Conservation (phyloP, 305 asterid species). For the Plantago coronopus region DNA sequence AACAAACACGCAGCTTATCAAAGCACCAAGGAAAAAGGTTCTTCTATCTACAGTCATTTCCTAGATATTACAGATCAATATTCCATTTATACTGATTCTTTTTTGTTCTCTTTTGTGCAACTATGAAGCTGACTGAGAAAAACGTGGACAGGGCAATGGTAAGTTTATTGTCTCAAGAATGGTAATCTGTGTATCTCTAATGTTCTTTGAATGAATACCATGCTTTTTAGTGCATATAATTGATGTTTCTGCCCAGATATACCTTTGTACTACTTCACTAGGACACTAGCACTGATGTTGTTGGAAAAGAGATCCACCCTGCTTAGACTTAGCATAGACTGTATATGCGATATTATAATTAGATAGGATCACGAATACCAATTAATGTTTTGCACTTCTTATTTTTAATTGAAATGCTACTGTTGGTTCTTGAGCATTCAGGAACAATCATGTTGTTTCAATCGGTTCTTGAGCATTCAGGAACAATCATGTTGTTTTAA, state of each 20-base stretch:
- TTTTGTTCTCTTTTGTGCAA: slow-evolving; percentile 26
- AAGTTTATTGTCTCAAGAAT: slow-evolving; percentile 28
- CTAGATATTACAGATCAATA: slow-evolving; percentile 7
- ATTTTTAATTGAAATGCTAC: too few relatives aligned
- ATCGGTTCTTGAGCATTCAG: neutral
- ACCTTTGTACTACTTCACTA: neutral
- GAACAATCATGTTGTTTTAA: too few relatives aligned
- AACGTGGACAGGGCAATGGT: slow-evolving; percentile 86
- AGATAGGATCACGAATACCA: too few relatives aligned
- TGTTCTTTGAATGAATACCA: neutral
- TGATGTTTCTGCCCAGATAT: slow-evolving; percentile 1
- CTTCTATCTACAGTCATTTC: slow-evolving; percentile 7
- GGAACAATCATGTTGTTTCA: too few relatives aligned
- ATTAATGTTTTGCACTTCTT: too few relatives aligned
- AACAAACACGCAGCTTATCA: slow-evolving; percentile 73
- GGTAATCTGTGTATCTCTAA: neutral
- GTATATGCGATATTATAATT: too few relatives aligned
- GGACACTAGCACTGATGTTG: too few relatives aligned
- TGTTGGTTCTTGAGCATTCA: neutral
- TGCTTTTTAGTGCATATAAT: slow-evolving; percentile 8
- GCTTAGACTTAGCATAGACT: too few relatives aligned
- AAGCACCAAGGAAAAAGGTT: slow-evolving; percentile 86
- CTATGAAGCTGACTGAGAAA: slow-evolving; percentile 70
- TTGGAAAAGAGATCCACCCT: too few relatives aligned
- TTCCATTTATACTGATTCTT: slow-evolving; percentile 22